Base-by-base conservation (phyloP, 768 basidiomycete species). In the Terana coerulea region DNA sequence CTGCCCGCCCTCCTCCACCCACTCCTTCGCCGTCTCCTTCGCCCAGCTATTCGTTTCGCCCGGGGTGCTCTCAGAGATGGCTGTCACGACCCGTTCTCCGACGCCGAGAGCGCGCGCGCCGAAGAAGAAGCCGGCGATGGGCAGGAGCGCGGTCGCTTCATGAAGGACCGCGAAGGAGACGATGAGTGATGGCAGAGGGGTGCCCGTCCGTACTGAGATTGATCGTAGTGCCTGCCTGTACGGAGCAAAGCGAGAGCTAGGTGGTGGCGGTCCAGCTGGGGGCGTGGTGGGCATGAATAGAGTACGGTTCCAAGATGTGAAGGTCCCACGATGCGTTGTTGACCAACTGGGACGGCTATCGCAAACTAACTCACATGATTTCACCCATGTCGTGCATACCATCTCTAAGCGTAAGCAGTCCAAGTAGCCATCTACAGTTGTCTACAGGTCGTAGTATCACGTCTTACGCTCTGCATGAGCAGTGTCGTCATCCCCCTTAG, bases 81-180 rank as follows among this genome's bases (percentile, higher is more conserved):
- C 63, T 19, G 68, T 63, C 24, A 92, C 79, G 51, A 91, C 65
- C 33, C 67, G 70, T 47, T 87, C 83, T 0, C 94, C 93, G 21
- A 89, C 65, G 2, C 86, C 88, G 1, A 89, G 58, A 4, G 77
- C 64, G 29, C 85, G 74, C 8, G 90, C 81, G 0, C 74, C 72
- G 61, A 81, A 91, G 66, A 92, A 95, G 33, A 89, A 64, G 30
- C 81, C 78, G 3, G 86, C 76, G 25, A 94, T 75, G 2, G 93
- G 91, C 0, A 82, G 73, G 45, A 94, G 62, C 0, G 93, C 91
- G 0, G 91, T 93, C 10, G 91, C 56, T 63, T 97, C 93, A 62
- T 97, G 94, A 2, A 97, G 73, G 47, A 94, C 69, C 5, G 79
- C 83, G 57, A 97, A 95, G 0, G 92, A 91, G 35, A 88, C 56